Base-by-base conservation (phyloP, 129 eudicot species). In the Pulicaria dysenterica region DNA sequence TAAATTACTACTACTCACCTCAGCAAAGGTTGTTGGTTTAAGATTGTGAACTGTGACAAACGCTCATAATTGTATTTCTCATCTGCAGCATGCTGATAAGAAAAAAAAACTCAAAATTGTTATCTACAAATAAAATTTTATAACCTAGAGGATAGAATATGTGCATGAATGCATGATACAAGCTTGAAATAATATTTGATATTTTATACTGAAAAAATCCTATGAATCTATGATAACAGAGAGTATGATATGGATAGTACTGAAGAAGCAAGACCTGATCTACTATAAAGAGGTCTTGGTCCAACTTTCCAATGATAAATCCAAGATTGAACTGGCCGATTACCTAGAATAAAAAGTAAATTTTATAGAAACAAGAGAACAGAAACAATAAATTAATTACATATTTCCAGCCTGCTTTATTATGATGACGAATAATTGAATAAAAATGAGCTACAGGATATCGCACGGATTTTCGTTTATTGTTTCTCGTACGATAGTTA, bases 311-410 rank as follows among this genome's bases (percentile, higher is more conserved):
- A 83, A 93, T 79, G 64, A 93, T 89, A 73, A 93, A 93, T 53
- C 98, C 98, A 63, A 89, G 92, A 84, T 93, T 93, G 82, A 93
- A 93, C 75, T 93, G 98, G 55, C 98, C 98, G 64, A 93, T 80
- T 15, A 87, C 90, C 98, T 93, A 79, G 24, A 67, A 10, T 56
- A 50, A 55, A 61, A 38, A 24, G 2, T 24, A 24, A 24, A 24
- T 0, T 24, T 24, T 24, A 24, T 24, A 24, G 31, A 24, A 24
- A 9, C 48, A 8, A 75, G 13, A 54, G 5, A n/a, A 34, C 8
- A 31, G 13, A 4, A 72, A 45, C 10, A 55, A 53, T 17, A 37
- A 51, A 24, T 58, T n/a, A 44, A 15, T 43, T 64, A 73, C 54
- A 65, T 47, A 72, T 53, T 67, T 67, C 42, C 49, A 64, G 38